Evolutionary conservation across 768 basidiomycete species (phyloP).

Genomic region (Leccinum longicurvipes): DNA sequence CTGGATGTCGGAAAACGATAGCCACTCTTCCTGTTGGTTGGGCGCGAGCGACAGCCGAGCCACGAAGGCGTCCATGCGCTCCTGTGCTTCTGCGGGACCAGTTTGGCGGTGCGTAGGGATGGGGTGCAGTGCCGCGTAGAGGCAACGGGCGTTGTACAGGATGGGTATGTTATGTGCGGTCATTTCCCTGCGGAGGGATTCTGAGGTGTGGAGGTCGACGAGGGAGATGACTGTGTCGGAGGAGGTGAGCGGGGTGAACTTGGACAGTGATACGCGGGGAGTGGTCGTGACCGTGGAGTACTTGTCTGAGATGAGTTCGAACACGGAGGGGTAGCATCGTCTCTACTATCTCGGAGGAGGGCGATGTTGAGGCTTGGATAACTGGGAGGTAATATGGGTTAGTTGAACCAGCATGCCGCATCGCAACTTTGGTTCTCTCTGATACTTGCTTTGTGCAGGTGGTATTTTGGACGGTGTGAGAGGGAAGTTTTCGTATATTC

Average conservation of each 20-base stretch:
- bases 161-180: conserved; percentile 36
- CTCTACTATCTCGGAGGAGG: no score
- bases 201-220: conserved; percentile 29
- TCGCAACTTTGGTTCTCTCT: no score
- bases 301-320: no score
- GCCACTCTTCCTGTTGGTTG: conserved; percentile 17
- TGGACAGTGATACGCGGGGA: background rate
- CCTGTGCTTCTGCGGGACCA: conserved; percentile 14
- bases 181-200: conserved; percentile 40
- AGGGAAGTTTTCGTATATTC: no score
- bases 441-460: no score
- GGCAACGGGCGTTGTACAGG: conserved; percentile 36
- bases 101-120: conserved; percentile 22
- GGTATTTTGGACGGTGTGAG: no score
- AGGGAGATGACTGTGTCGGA: conserved; percentile 23
- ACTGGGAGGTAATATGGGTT: no score
- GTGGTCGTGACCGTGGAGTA: conserved; percentile 23
- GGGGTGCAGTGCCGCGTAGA: conserved; percentile 34
- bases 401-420: no score
- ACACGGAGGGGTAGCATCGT: no score
- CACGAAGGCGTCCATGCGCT: conserved; percentile 26
- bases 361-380: no score
- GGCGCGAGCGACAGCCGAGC: conserved; percentile 47
- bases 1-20: no score
- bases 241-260: conserved; percentile 23